A percentile compares a stretch with the other conserved stretches of the same genome.
Conservation (phyloP, 306 rosid species). For the Quercus engelmannii region DNA sequence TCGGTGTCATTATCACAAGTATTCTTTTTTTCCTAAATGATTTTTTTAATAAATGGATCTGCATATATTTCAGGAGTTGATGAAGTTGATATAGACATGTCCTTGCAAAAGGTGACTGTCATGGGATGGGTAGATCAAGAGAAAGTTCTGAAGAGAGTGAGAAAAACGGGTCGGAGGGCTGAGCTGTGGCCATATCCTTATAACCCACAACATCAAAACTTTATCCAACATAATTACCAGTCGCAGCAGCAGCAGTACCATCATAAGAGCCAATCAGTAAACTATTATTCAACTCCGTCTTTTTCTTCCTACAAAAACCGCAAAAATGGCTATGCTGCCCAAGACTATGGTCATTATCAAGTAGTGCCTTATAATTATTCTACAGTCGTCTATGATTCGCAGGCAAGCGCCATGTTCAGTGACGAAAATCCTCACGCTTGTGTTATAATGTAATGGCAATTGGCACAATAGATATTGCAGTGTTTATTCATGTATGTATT, state of each 20-base stretch:
- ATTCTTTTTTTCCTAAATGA: neutral
- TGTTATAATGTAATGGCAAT: constrained; percentile 45
- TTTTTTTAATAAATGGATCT: neutral
- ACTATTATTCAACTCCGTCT: constrained; percentile 9
- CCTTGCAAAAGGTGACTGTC: constrained; percentile 74
- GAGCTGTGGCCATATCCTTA: constrained; percentile 78
- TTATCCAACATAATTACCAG: constrained; percentile 16
- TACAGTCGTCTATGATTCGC: constrained; percentile 25
- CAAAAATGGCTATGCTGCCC: constrained; percentile 32
- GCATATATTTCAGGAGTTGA: constrained; percentile 48
- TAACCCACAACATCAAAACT: constrained; percentile 43
- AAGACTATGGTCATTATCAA: constrained; percentile 38
- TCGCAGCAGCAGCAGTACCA: neutral
- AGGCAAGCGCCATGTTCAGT: constrained; percentile 46
- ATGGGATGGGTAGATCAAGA: constrained; percentile 65
- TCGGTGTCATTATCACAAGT: too few relatives aligned
- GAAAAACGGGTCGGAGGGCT: constrained; percentile 59
- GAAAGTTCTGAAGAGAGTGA: constrained; percentile 54
- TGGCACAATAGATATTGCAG: neutral
- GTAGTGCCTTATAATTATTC: constrained; percentile 34
- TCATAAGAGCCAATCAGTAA: neutral
- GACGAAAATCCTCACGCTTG: constrained; percentile 81
- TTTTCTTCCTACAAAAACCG: constrained; percentile 41
- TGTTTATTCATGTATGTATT: too few relatives aligned
- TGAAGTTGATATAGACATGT: constrained; percentile 49